Evolutionary conservation across 495 filamentous ascomycete genomes (phyloP).

Genomic region (Tetracladium setigerum): DNA sequence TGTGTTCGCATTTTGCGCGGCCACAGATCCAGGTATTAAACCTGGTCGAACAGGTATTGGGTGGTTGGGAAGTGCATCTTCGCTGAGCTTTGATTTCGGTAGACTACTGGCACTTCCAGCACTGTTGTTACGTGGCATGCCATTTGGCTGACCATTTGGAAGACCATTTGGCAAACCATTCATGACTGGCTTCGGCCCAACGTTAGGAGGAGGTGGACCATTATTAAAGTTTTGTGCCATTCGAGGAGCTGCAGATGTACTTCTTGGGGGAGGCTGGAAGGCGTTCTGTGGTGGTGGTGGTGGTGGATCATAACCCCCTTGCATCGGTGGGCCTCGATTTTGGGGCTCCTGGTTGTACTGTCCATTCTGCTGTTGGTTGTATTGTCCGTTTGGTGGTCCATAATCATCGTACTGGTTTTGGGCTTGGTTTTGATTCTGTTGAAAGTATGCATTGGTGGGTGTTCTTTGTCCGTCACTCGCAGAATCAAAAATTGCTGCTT

Average conservation of each 20-base stretch:
- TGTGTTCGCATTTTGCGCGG: slow-evolving; percentile 30
- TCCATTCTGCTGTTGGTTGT: slow-evolving; percentile 20
- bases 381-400: slow-evolving; percentile 24
- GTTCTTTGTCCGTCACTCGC: slow-evolving; percentile 44
- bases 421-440: slow-evolving; percentile 24
- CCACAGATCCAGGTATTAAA: slow-evolving; percentile 48
- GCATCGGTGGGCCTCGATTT: slow-evolving; percentile 25
- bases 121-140: slow-evolving; percentile 17
- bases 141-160: slow-evolving; percentile 18
- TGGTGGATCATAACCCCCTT: slow-evolving; percentile 10
- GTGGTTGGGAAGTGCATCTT: slow-evolving; percentile 65
- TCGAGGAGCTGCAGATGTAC: slow-evolving; percentile 17
- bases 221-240: slow-evolving; percentile 4
- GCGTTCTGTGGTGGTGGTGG: slow-evolving; percentile 8
- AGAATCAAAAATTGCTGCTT: slow-evolving; percentile 65
- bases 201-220: slow-evolving; percentile 10
- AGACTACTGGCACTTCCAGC: slow-evolving; percentile 3
- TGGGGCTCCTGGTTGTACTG: slow-evolving; percentile 23
- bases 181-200: slow-evolving; percentile 20
- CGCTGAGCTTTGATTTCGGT: neutral
- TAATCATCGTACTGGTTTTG: slow-evolving; percentile 18
- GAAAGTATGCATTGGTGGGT: slow-evolving; percentile 27
- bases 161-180: slow-evolving; percentile 19
- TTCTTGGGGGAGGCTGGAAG: slow-evolving; percentile 24
- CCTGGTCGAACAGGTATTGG: slow-evolving; percentile 77